A percentile compares a stretch with the other conserved stretches of the same genome.
phyloP scores from a whole-genome alignment of 2,329 filamentous ascomycete species.

The Hypoxylon sp. region DNA sequence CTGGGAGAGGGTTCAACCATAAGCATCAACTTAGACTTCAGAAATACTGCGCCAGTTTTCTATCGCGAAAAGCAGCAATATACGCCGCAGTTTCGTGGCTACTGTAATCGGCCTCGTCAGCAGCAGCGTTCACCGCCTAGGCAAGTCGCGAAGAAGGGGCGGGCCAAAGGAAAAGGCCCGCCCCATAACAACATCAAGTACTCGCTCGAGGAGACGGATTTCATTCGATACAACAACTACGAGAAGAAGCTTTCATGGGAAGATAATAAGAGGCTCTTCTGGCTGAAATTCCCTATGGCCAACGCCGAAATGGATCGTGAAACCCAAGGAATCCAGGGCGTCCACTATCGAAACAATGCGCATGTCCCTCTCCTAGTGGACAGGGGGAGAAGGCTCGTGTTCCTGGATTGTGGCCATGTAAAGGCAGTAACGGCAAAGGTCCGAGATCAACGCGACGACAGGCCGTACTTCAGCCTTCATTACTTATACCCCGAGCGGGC shows the following conservation, averaged over 20 bases:
- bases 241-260: constrained; percentile 49
- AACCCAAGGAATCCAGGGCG: constrained; percentile 52
- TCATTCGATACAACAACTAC: constrained; percentile 51
- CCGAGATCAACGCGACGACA: constrained; percentile 50
- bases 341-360: constrained; percentile 52
- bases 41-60: constrained; percentile 16
- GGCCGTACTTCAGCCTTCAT: constrained; percentile 49
- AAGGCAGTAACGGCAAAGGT: constrained; percentile 40
- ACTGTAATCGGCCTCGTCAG: constrained; percentile 3
- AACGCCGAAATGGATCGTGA: constrained; percentile 35
- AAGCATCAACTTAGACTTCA: constrained; percentile 16
- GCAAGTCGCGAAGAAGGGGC: constrained; percentile 21
- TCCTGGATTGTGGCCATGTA: constrained; percentile 51
- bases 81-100: constrained; percentile 8
- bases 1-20: constrained; percentile 14
- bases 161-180: constrained; percentile 4
- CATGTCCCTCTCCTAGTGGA: constrained; percentile 46
- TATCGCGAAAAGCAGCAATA: constrained; percentile 34
- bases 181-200: constrained; percentile 55
- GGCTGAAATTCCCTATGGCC: constrained; percentile 45
- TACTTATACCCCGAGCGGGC: constrained; percentile 64
- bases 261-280: constrained; percentile 41
- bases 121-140: constrained; percentile 19
- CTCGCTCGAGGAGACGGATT: constrained; percentile 50
- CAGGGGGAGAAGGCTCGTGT: constrained; percentile 43